Conservation (phyloP, 352 stramenopile genomes). For the Globisporangium nodosum region DNA sequence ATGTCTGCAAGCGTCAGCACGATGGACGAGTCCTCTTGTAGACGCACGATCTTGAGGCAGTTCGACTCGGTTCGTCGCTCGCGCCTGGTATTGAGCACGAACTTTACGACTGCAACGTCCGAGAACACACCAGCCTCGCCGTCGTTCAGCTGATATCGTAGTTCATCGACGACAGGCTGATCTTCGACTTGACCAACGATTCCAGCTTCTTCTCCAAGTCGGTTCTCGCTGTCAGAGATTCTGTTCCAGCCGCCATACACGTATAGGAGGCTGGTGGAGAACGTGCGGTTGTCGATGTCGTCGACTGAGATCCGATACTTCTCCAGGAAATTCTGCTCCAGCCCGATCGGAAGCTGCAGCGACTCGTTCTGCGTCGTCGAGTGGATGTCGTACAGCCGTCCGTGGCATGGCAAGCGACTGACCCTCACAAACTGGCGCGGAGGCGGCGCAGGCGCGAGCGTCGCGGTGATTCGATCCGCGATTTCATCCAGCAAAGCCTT, state of each 20-base stretch:
- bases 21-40: conserved; percentile 51
- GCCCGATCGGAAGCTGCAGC: conserved; percentile 3
- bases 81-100: conserved; percentile 3
- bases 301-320: conserved; percentile 21
- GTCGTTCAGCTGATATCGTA: conserved; percentile 50
- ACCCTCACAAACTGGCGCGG: conserved; percentile 32
- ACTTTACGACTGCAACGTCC: conserved; percentile 7
- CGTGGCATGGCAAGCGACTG: conserved; percentile 36
- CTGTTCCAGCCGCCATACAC: conserved; percentile 25
- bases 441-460: neutral
- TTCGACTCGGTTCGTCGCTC: neutral
- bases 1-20: conserved; percentile 27
- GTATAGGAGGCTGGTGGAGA: conserved; percentile 52
- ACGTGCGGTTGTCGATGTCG: conserved; percentile 16
- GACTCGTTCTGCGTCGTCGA: conserved; percentile 13
- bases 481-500: neutral
- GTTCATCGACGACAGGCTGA: conserved; percentile 23
- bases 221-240: neutral
- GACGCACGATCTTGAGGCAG: conserved; percentile 16
- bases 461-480: conserved; percentile 1
- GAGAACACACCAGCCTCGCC: conserved; percentile 19
- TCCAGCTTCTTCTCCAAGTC: neutral
- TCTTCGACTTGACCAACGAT: neutral
- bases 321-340: conserved; percentile 18
- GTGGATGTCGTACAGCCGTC: conserved; percentile 52